A percentile compares a stretch with the other conserved stretches of the same genome.
Evolutionary conservation across 2,329 filamentous ascomycete species (phyloP).

Genomic region (Elsinoe fawcettii): DNA sequence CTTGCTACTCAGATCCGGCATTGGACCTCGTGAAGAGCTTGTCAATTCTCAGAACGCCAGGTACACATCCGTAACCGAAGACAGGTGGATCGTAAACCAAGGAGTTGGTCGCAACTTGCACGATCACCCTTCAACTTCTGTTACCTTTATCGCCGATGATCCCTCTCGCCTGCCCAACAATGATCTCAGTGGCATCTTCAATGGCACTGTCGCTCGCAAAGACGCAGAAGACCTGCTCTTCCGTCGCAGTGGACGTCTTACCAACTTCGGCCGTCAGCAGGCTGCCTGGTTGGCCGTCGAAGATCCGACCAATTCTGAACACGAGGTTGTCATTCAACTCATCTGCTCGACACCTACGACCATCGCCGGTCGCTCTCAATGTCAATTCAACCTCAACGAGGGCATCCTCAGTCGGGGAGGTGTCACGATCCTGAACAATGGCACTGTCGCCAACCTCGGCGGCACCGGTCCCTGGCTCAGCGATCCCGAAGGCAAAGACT

Average conservation of each 20-base stretch:
- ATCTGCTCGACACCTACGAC: constrained; percentile 7
- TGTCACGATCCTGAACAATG: constrained; percentile 4
- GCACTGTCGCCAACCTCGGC: neutral
- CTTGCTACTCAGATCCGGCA: constrained; percentile 35
- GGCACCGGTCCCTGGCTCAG: neutral
- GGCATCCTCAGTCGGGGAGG: constrained; percentile 1
- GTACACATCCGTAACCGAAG: neutral
- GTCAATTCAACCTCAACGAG: constrained; percentile 11
- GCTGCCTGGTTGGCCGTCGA: neutral
- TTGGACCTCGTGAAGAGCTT: constrained; percentile 24
- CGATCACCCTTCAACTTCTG: neutral
- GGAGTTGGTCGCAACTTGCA: neutral
- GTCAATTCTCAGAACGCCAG: neutral
- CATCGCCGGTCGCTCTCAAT: neutral
- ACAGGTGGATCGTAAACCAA: neutral
- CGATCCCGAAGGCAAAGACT: neutral
- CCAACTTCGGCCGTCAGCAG: constrained; percentile 4
- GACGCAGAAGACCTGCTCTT: neutral
- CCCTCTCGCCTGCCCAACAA: neutral
- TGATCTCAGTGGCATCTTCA: neutral
- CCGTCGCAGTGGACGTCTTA: neutral
- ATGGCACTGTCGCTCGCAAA: neutral
- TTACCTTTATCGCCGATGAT: neutral
- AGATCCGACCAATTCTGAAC: neutral
- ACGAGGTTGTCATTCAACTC: neutral